Base-by-base conservation (phyloP, 2,329 filamentous ascomycete genomes). In the Ilyonectria sp. region DNA sequence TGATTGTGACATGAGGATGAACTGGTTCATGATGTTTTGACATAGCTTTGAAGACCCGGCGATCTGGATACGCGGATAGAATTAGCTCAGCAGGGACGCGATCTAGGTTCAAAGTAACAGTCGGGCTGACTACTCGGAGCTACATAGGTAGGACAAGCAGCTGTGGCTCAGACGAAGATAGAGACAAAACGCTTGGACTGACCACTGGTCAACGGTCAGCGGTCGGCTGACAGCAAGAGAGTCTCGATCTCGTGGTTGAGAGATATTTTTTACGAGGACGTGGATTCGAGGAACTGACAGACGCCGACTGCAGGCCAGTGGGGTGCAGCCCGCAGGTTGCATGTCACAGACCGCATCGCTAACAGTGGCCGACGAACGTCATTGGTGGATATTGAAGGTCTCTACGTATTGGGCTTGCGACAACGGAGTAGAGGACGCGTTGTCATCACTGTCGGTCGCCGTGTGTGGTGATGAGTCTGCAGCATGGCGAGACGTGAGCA, bases 321-420 rank as follows among this genome's bases (percentile, higher is more conserved):
- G 56, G 23, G 46, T 19, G 44, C 10, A 31, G 1, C 15, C 37
- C 17, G 37, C 29, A 21, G 33, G 21, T 26, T 56, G 52, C 43
- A 49, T 62, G 13, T n/a, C 35, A 50, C 40, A 61, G 19, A 37
- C 57, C 35, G 43, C 44, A 43, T 49, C 29, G 43, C 54, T 43
- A 62, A n/a, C 19, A 29, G 35, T n/a, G 23, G 29, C 5, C 15
- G 33, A 29, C 17, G 17, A 33, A 5, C 29, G 19, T 31, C 50
- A 61, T 61, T 61, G 59, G 59, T 47, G 59, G 40, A 55, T 35
- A 55, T 31, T 37, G 50, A 26, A 11, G n/a, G 21, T 33, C 11
- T 6, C 26, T 21, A 21, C 21, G 21, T 23, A 9, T 13, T 9
- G 44, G 21, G 19, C 19, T 15, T 23, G 44, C 15, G 13, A 17